phyloP scores from a whole-genome alignment of 2,329 filamentous ascomycete species.

The Emydomyces testavorans region DNA sequence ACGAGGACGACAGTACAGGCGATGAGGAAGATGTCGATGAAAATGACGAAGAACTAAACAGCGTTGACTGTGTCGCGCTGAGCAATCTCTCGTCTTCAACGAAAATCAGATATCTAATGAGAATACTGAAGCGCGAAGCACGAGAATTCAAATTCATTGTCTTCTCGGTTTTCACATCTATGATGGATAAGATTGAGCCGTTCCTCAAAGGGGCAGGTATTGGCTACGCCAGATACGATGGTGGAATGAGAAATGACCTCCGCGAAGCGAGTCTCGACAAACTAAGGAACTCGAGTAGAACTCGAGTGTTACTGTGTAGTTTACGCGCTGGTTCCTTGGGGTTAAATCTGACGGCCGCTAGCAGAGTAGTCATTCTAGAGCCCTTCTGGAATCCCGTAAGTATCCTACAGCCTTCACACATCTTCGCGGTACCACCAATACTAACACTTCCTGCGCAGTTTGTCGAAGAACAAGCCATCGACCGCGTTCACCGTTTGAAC shows the following conservation, averaged over 20 bases:
- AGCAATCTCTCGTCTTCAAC: slow-evolving; percentile 52
- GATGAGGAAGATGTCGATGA: slow-evolving; percentile 30
- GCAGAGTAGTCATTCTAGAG: slow-evolving; percentile 85
- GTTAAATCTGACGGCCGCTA: slow-evolving; percentile 87
- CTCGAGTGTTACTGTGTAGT: slow-evolving; percentile 79
- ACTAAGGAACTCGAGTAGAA: slow-evolving; percentile 61
- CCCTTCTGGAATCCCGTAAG: slow-evolving; percentile 94
- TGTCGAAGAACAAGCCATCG: slow-evolving; percentile 96
- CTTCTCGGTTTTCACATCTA: slow-evolving; percentile 95
- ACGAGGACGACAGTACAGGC: slow-evolving; percentile 24
- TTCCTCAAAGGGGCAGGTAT: slow-evolving; percentile 67
- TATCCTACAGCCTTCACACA: slow-evolving; percentile 15
- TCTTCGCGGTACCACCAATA: neutral
- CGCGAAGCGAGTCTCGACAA: slow-evolving; percentile 74
- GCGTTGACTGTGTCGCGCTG: slow-evolving; percentile 24
- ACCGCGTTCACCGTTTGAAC: slow-evolving; percentile 94
- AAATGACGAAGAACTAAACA: slow-evolving; percentile 30
- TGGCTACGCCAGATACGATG: slow-evolving; percentile 81
- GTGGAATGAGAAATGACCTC: slow-evolving; percentile 83
- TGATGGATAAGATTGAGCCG: slow-evolving; percentile 92
- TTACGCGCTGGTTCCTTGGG: slow-evolving; percentile 88
- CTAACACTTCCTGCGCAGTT: slow-evolving; percentile 46
- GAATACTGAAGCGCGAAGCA: slow-evolving; percentile 67
- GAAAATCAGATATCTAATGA: slow-evolving; percentile 78
- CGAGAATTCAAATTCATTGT: slow-evolving; percentile 90